Evolutionary conservation across 2,329 filamentous ascomycete species (phyloP).

Genomic region (Endoconidiophora laricicola): DNA sequence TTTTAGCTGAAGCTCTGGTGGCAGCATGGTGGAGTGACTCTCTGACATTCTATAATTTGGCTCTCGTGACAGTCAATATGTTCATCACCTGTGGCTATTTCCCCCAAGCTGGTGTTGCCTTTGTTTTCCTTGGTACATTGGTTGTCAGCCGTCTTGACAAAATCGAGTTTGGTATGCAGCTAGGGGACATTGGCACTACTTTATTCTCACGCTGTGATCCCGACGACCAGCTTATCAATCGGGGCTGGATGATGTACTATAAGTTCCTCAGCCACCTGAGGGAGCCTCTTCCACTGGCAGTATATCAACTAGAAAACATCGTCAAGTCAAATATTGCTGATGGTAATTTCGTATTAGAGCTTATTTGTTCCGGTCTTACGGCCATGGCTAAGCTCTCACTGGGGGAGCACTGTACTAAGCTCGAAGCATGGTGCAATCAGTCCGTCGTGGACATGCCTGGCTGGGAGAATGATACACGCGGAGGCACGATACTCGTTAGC

Average conservation of each 20-base stretch:
- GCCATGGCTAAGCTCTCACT: conserved; percentile 52
- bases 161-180: conserved; percentile 48
- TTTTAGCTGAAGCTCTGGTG: conserved; percentile 52
- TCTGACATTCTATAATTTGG: conserved; percentile 55
- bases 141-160: conserved; percentile 54
- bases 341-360: conserved; percentile 54
- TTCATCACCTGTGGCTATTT: conserved; percentile 48
- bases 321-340: conserved; percentile 49
- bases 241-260: conserved; percentile 52
- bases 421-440: conserved; percentile 55
- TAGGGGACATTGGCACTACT: conserved; percentile 45
- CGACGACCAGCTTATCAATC: conserved; percentile 40
- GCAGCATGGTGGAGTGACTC: conserved; percentile 59
- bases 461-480: conserved; percentile 55
- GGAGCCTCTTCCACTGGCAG: conserved; percentile 39
- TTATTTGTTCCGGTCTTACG: conserved; percentile 53
- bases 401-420: conserved; percentile 49
- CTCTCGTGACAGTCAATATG: conserved; percentile 48
- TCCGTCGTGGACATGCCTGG: conserved; percentile 57
- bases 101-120: conserved; percentile 51
- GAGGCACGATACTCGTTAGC: conserved; percentile 51
- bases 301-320: conserved; percentile 45
- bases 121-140: conserved; percentile 51
- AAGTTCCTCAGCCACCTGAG: conserved; percentile 56
- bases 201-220: conserved; percentile 48